These are phyloP conservation scores for Tephrocybe sp. DNA, from an alignment of 768 basidiomycete species.

Conservation along the genomic window DNA sequence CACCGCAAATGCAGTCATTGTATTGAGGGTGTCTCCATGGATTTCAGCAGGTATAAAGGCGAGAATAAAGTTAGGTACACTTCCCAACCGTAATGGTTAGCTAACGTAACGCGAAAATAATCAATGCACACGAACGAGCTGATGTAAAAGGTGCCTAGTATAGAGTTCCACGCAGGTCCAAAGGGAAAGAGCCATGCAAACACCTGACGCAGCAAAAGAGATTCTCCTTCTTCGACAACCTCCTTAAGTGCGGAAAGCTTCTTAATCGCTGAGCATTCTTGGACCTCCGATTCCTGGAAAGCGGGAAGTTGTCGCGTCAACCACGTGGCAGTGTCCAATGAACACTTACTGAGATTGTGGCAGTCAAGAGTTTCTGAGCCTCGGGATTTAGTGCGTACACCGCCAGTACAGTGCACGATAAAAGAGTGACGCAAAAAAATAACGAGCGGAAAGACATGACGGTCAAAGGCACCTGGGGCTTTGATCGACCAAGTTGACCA, in stretches of 20 bases:
- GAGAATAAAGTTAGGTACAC: constrained; percentile 92
- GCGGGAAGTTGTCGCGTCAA: background rate
- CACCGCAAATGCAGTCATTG: constrained; percentile 93
- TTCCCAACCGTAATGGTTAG: constrained; percentile 29
- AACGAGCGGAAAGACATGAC: constrained; percentile 29
- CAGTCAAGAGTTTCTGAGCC: background rate
- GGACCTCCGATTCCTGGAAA: constrained; percentile 39
- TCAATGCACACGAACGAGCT: constrained; percentile 70
- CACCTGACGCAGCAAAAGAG: constrained; percentile 75
- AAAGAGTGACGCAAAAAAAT: constrained; percentile 44
- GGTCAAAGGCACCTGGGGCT: background rate
- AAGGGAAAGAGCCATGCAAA: constrained; percentile 88
- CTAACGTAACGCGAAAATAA: background rate
- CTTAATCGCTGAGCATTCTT: constrained; percentile 39
- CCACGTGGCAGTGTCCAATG: background rate
- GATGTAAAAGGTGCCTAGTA: constrained; percentile 94
- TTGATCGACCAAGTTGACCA: too few species aligned
- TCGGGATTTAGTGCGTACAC: constrained; percentile 1
- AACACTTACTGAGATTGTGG: constrained; percentile 19
- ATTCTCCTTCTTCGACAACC: constrained; percentile 60
- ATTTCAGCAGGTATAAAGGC: constrained; percentile 92
- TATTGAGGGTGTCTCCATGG: constrained; percentile 81
- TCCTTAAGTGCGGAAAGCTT: constrained; percentile 59
- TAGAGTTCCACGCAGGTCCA: constrained; percentile 85
- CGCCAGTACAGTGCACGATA: constrained; percentile 27